A percentile compares a stretch with the other conserved stretches of the same genome.
These are phyloP conservation scores for Ascochyta fabae DNA, from an alignment of 2,329 filamentous ascomycete genomes.

Conservation along the genomic window DNA sequence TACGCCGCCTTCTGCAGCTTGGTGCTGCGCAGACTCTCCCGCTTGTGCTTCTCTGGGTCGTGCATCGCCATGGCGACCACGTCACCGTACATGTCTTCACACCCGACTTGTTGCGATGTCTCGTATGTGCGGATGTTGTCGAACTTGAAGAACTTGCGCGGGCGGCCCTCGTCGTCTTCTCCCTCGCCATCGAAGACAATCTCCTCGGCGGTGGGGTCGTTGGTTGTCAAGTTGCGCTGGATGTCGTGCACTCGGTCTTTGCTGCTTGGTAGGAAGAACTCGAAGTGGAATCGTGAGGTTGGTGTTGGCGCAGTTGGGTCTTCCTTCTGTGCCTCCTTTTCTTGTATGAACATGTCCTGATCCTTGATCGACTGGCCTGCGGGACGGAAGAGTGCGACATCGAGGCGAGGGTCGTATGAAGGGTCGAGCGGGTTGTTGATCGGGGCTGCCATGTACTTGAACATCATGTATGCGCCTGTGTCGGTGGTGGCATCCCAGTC, in stretches of 20 bases:
- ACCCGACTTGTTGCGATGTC: constrained; percentile 60
- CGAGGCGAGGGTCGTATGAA: constrained; percentile 65
- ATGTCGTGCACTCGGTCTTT: constrained; percentile 57
- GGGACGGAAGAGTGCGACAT: constrained; percentile 64
- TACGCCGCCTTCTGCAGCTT: constrained; percentile 62
- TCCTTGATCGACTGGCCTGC: constrained; percentile 60
- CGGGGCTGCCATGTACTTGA: constrained; percentile 68
- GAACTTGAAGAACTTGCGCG: constrained; percentile 61
- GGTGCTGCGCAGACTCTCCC: constrained; percentile 44
- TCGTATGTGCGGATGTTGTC: constrained; percentile 67
- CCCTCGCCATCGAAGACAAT: constrained; percentile 41
- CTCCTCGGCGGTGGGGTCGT: constrained; percentile 59
- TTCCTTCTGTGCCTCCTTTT: constrained; percentile 49
- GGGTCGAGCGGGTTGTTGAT: constrained; percentile 53
- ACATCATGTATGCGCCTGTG: constrained; percentile 63
- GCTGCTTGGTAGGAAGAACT: constrained; percentile 63
- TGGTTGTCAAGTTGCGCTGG: constrained; percentile 62
- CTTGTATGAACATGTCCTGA: constrained; percentile 57
- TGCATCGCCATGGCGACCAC: constrained; percentile 64
- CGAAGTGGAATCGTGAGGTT: constrained; percentile 64
- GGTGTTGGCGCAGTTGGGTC: constrained; percentile 60
- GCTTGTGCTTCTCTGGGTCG: constrained; percentile 54
- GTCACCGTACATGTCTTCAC: constrained; percentile 61
- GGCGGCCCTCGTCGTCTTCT: constrained; percentile 53
- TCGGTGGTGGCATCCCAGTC: constrained; percentile 67